phyloP scores from a whole-genome alignment of 2,329 filamentous ascomycete species.

The Periconia sp. region DNA sequence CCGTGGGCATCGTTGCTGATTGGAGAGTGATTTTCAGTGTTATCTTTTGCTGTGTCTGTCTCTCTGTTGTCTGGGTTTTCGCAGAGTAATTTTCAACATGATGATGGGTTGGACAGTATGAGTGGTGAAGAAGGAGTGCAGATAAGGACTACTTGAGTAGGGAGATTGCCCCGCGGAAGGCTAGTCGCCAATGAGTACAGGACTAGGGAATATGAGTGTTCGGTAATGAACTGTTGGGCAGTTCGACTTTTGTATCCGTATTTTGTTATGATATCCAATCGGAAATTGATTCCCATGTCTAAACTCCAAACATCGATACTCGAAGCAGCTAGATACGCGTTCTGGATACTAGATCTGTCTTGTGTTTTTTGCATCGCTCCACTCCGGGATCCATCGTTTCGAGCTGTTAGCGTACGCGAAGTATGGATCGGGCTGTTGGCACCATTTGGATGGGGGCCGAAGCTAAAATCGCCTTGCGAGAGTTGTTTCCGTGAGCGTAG shows the following conservation, averaged over 20 bases:
- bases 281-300: background rate
- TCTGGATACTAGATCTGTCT: background rate
- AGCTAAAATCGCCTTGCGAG: background rate
- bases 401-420: background rate
- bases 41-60: conserved; percentile 12
- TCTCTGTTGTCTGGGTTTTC: conserved; percentile 30
- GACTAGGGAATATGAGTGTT: too few species aligned
- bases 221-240: background rate
- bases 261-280: background rate
- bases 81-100: conserved; percentile 7
- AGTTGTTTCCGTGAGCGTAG: background rate
- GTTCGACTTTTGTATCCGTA: background rate
- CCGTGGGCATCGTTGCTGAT: conserved; percentile 32
- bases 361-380: background rate
- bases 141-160: background rate
- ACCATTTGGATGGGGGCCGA: background rate
- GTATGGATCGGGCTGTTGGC: background rate
- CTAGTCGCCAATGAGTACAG: too few species aligned
- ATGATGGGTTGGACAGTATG: background rate
- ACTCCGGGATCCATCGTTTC: background rate
- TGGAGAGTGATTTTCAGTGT: conserved; percentile 22
- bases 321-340: too few species aligned
- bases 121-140: background rate
- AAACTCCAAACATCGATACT: too few species aligned
- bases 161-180: too few species aligned